Base-by-base conservation (phyloP, 495 filamentous ascomycete species). In the Xylaria scruposa region DNA sequence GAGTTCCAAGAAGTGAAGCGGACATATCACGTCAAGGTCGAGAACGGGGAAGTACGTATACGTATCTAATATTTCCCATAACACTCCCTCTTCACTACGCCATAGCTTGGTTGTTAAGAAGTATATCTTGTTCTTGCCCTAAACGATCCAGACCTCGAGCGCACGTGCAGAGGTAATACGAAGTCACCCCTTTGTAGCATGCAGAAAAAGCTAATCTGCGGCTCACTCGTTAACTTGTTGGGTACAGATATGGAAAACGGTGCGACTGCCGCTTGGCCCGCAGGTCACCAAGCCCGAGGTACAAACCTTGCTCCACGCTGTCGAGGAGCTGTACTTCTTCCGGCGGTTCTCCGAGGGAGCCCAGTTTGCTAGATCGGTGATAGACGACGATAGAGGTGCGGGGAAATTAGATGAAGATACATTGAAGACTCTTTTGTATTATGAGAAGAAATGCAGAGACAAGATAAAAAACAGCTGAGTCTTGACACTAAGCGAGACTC, bases 311-410 rank as follows among this genome's bases (percentile, higher is more conserved):
- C 67, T 88, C 13, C 86, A 89, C 74, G 85, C 87, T 0, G 86
- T 85, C 2, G 87, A 89, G 72, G 87, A 89, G 72, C 76, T 89
- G 12, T 89, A 88, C 49, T 89, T 88, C 75, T 85, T 83, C 49
- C 75, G 80, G 1, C 78, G 83, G 15, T 89, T 84, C 54, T 70
- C 78, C 19, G 83, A 87, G 65, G 86, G 81, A 0, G 77, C 79
- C 15, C 40, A 66, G 7, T 79, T 88, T 15, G 67, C 82, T 4
- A 54, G 71, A 8, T 47, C 65, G 0, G 74, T 83, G 7, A 68
- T 86, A 12, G 72, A 74, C 8, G 78, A 75, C 24, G 71, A 78
- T 31, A 77, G 73, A 3, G 72, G 74, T 21, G 71, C 62, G 1
- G 77, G 70, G 12, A 63, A 60, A 42, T 64, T 86, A 26, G 84